Evolutionary conservation across 2,329 filamentous ascomycete species (phyloP), one percentile per base, ranked within the genome.

Genomic region (Pseudogymnoascus sp.): DNA sequence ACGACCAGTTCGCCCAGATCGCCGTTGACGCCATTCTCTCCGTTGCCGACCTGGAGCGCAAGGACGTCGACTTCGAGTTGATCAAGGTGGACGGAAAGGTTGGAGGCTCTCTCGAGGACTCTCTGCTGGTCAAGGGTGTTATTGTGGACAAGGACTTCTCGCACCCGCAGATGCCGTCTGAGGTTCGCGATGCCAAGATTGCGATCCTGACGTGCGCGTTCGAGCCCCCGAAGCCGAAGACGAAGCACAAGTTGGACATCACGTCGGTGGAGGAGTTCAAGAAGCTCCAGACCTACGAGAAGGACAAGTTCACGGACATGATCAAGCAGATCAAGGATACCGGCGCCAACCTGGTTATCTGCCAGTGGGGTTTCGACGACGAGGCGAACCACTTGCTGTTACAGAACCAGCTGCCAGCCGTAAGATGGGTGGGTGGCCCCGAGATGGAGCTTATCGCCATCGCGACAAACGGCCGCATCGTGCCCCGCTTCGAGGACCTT

Each of bases 91-190:
- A 99, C 73, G 93, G 95, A 72, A 99, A 99, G 82, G 92, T 97
- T 36, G 95, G 95, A 71, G 95, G 96, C 65, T 79, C 93, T 28
- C 83, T 99, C 17, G 93, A 97, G 77, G 95, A 99, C 77, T 90
- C 93, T 5, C 79, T 97, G 31, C 86, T 99, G 47, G 93, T 99
- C 71, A 96, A 97, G 80, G 95, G 95, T 76, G 95, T 99, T 69
- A 96, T 99, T 76, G 85, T 99, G 76, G 95, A 99, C 85, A 99
- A 99, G 82, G 96, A 99, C 80, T 99, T 99, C 78, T 97, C 95
- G 36, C 95, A 99, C 77, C 95, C 95, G 11, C 95, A 99, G 80
- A 99, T 99, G 95, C 95, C 95, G 10, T 90, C 89, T 61, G 92
- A 97, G 78, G 93, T 99, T 68, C 85, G 82, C 71, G 92, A 99